Percentiles rank a stretch among this genome's conserved stretches.
Evolutionary conservation across 2,329 filamentous ascomycete genomes (phyloP).

Genomic region (Diaporthe vaccinii): DNA sequence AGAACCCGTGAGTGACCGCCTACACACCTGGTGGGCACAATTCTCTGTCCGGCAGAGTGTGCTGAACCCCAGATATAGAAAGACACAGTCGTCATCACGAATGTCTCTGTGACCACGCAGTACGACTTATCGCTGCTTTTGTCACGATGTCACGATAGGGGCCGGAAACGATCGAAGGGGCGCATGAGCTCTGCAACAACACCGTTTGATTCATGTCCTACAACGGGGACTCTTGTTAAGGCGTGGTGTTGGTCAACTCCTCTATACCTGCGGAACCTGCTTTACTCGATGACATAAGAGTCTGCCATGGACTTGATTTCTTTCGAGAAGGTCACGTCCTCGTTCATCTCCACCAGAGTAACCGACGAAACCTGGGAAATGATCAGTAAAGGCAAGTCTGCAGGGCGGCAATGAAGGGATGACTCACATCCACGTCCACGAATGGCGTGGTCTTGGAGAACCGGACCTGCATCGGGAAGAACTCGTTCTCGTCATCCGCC

Average conservation of each 20-base stretch:
- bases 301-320: slow-evolving; percentile 84
- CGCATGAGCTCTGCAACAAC: slow-evolving; percentile 2
- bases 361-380: slow-evolving; percentile 73
- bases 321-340: slow-evolving; percentile 86
- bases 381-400: slow-evolving; percentile 18
- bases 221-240: slow-evolving; percentile 31
- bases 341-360: slow-evolving; percentile 79
- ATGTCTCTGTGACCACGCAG: neutral
- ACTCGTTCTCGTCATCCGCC: slow-evolving; percentile 89
- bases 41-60: neutral
- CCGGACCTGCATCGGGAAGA: slow-evolving; percentile 95
- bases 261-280: slow-evolving; percentile 31
- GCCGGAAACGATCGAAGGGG: neutral
- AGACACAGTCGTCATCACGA: neutral
- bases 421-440: slow-evolving; percentile 92
- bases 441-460: slow-evolving; percentile 91
- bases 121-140: neutral
- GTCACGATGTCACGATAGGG: neutral
- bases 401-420: neutral
- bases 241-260: slow-evolving; percentile 36
- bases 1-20: neutral
- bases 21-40: neutral
- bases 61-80: neutral
- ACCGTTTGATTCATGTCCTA: slow-evolving; percentile 22
- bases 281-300: slow-evolving; percentile 81